These are phyloP conservation scores for Coffea eugenioides DNA, from an alignment of 257 asterid genomes.

Conservation along the genomic window DNA sequence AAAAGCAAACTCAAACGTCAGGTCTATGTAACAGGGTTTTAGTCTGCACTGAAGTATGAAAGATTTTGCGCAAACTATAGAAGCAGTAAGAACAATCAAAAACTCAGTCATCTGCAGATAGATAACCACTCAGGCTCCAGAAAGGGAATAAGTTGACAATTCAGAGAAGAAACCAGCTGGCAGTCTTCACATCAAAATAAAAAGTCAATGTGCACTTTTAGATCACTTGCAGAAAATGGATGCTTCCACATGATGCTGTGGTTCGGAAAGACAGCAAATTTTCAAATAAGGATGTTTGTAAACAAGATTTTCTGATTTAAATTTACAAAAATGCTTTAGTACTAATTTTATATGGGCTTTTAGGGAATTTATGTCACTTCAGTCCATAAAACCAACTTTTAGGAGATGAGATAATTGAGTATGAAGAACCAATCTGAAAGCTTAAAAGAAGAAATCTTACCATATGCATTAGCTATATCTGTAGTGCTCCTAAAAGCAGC, in stretches of 20 bases:
- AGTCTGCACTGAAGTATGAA: neutral
- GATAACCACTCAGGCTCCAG: neutral
- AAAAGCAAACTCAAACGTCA: neutral
- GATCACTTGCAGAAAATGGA: neutral
- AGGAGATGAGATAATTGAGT: neutral
- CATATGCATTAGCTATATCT: constrained; percentile 85
- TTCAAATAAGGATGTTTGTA: neutral
- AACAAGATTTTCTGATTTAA: neutral
- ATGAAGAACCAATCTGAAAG: neutral
- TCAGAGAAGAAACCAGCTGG: neutral
- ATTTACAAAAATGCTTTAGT: neutral
- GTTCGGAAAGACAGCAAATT: neutral
- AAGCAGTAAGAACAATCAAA: neutral
- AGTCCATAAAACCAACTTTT: neutral
- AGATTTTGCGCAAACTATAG: neutral
- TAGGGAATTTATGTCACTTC: neutral
- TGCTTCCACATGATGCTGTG: neutral
- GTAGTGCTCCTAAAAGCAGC: constrained; percentile 87
- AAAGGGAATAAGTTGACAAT: neutral
- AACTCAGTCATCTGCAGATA: neutral
- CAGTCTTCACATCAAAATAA: neutral
- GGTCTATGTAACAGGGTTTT: neutral
- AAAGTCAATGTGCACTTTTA: neutral
- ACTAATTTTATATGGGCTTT: neutral
- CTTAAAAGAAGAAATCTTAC: constrained; percentile 34